These are phyloP conservation scores for Exophiala dermatitidis DNA, from an alignment of 2,329 filamentous ascomycete species.

Conservation along the genomic window DNA sequence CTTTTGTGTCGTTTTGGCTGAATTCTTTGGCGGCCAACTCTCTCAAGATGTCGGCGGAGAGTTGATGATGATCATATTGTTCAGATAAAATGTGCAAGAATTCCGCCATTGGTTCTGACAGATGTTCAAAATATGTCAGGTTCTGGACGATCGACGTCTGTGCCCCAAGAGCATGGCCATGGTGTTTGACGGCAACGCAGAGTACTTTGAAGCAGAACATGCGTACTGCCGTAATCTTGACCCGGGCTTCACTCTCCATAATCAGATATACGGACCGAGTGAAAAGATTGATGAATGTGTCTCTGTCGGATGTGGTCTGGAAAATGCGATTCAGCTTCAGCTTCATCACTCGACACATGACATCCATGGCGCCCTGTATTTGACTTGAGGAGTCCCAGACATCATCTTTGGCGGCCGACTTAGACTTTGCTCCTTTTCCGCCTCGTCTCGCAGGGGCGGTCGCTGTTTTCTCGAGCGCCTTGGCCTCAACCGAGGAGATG, in stretches of 20 bases:
- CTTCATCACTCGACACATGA: constrained; percentile 93
- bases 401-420: constrained; percentile 60
- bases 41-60: constrained; percentile 85
- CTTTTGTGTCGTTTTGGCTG: constrained; percentile 89
- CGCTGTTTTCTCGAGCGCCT: constrained; percentile 82
- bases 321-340: constrained; percentile 90
- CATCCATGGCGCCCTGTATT: constrained; percentile 78
- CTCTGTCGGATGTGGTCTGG: constrained; percentile 88
- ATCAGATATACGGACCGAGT: constrained; percentile 91
- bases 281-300: constrained; percentile 87
- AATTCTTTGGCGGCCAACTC: constrained; percentile 98
- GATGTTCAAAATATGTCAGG: constrained; percentile 93
- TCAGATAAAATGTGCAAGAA: constrained; percentile 92
- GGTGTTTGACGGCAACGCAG: constrained; percentile 93
- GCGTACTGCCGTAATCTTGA: constrained; percentile 79
- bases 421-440: constrained; percentile 66
- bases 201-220: constrained; percentile 98
- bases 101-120: constrained; percentile 98
- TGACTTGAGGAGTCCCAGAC: constrained; percentile 85
- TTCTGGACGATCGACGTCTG: constrained; percentile 98
- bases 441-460: constrained; percentile 64
- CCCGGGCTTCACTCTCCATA: constrained; percentile 84
- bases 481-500: constrained; percentile 86
- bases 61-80: constrained; percentile 94
- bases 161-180: constrained; percentile 91